Percentiles rank a stretch among this genome's conserved stretches.
These are phyloP conservation scores for Massarina eburnea DNA, from an alignment of 2,329 filamentous ascomycete species.

Conservation along the genomic window DNA sequence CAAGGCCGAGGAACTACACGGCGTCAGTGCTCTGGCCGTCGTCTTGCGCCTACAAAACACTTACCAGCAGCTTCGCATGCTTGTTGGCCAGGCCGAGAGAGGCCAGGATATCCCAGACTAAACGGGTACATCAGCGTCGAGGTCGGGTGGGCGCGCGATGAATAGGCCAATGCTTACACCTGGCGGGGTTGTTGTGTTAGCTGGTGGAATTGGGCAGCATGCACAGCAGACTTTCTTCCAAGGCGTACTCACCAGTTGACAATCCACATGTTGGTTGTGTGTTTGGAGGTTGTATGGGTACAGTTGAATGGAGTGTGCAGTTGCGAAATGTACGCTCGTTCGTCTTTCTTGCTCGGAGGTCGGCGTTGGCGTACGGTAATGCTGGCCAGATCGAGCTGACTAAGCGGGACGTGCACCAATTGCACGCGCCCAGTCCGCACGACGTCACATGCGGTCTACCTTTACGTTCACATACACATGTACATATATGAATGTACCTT, in stretches of 20 bases:
- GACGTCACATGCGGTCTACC: conserved; percentile 2
- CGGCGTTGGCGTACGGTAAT: neutral
- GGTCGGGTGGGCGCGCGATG: conserved; percentile 9
- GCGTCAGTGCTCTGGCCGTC: neutral
- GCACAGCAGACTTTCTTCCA: neutral
- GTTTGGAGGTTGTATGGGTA: neutral
- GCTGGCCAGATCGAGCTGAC: conserved; percentile 4
- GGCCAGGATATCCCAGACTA: conserved; percentile 87
- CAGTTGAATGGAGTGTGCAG: conserved; percentile 53
- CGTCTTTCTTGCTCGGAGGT: neutral
- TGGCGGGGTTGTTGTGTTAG: conserved; percentile 6
- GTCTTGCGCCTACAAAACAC: conserved; percentile 67
- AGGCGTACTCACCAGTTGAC: conserved; percentile 69
- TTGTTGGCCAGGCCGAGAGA: conserved; percentile 89
- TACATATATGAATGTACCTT: no score
- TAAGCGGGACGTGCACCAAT: conserved; percentile 4
- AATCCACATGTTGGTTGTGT: conserved; percentile 71
- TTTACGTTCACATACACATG: neutral
- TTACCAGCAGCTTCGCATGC: conserved; percentile 71
- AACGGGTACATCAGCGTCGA: conserved; percentile 7
- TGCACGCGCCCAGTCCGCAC: neutral
- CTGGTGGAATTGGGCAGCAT: neutral
- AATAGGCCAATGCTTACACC: conserved; percentile 18
- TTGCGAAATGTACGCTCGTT: neutral
- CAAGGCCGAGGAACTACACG: conserved; percentile 35